These are phyloP conservation scores for cucumber (Cucumis sativus) DNA, from an alignment of 306 rosid genomes.

Conservation along the genomic window Cucumber_9930_V3 NC_026655.2:21673001-21673500, in stretches of 20 bases:
- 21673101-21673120: slow-evolving; percentile 8
- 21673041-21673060: slow-evolving; percentile 19
- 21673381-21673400: slow-evolving; percentile 21
- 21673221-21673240: slow-evolving; percentile 36
- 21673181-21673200: slow-evolving; percentile 19
- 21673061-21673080: slow-evolving; percentile 12
- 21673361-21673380: slow-evolving; percentile 10
- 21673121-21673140: slow-evolving; percentile 18
- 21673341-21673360: slow-evolving; percentile 11
- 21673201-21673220: slow-evolving; percentile 27
- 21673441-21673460: slow-evolving; percentile 29
- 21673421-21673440: slow-evolving; percentile 20
- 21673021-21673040: slow-evolving; percentile 42
- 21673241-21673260: slow-evolving; percentile 4
- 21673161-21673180: slow-evolving; percentile 17
- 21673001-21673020: slow-evolving; percentile 41
- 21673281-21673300: slow-evolving; percentile 26
- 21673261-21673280: slow-evolving; percentile 22
- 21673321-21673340: slow-evolving; percentile 32
- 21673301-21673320: slow-evolving; percentile 37
- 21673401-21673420: slow-evolving; percentile 20
- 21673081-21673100: slow-evolving; percentile 22
- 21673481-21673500: slow-evolving; percentile 27
- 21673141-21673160: slow-evolving; percentile 28
- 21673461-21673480: slow-evolving; percentile 27